Evolutionary conservation across 768 basidiomycete species (phyloP).

Genomic region (Paxillus rubicundulus): DNA sequence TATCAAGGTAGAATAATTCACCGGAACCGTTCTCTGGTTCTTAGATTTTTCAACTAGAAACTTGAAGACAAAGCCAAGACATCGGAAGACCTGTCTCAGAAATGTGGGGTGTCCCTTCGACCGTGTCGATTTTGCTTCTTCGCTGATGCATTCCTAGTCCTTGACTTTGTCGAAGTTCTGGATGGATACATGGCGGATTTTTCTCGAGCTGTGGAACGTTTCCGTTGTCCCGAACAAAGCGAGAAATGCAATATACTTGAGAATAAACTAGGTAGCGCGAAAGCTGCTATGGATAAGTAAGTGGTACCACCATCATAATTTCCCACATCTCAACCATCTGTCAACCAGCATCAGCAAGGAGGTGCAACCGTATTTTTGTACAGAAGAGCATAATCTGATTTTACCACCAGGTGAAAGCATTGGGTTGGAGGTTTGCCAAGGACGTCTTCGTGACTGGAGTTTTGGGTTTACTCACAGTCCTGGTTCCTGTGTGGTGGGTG

Average conservation of each 20-base stretch:
- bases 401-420: slow-evolving; percentile 10
- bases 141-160: slow-evolving; percentile 2
- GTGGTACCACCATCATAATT: not conserved
- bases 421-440: slow-evolving; percentile 14
- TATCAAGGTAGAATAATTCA: too few relatives aligned
- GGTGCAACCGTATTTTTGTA: not conserved
- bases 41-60: not conserved
- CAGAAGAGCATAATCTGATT: not conserved
- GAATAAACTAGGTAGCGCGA: slow-evolving; percentile 1
- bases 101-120: slow-evolving; percentile 5
- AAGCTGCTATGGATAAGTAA: slow-evolving; percentile 13
- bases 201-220: slow-evolving; percentile 9
- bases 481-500: slow-evolving; percentile 11
- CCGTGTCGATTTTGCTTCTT: not conserved
- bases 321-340: not conserved
- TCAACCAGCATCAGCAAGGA: slow-evolving; percentile 15
- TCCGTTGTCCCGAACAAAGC: slow-evolving; percentile 1
- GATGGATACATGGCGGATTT: slow-evolving; percentile 15
- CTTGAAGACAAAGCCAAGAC: slow-evolving; percentile 14
- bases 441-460: slow-evolving; percentile 14
- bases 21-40: too few relatives aligned
- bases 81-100: slow-evolving; percentile 16
- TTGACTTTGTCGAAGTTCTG: slow-evolving; percentile 12
- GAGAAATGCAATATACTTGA: slow-evolving; percentile 4
- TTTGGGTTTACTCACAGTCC: slow-evolving; percentile 11